Evolutionary conservation across 768 basidiomycete genomes (phyloP).

Genomic region (Suillus discolor): DNA sequence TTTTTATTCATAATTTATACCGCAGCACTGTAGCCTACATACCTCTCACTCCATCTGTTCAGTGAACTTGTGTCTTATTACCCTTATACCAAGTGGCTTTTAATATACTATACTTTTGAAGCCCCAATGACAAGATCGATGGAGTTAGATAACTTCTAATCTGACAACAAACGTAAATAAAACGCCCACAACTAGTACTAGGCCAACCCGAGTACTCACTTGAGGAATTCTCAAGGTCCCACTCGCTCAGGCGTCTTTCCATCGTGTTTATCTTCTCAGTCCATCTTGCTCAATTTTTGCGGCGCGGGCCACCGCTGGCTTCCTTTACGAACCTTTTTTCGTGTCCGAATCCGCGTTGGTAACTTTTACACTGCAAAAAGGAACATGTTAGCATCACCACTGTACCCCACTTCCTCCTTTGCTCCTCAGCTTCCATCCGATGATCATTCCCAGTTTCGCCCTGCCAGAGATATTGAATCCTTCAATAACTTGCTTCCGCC

Average conservation of each 20-base stretch:
- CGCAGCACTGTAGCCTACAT: conserved; percentile 7
- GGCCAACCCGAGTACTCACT: neutral
- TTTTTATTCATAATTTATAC: conserved; percentile 10
- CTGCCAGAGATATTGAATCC: conserved; percentile 69
- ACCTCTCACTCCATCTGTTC: neutral
- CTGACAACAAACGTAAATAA: conserved; percentile 30
- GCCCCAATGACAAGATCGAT: neutral
- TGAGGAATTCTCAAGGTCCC: conserved; percentile 4
- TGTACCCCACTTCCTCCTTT: conserved; percentile 57
- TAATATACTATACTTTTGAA: neutral
- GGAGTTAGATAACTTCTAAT: neutral
- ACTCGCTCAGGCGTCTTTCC: conserved; percentile 12
- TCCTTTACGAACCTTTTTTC: conserved; percentile 11
- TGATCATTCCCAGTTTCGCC: conserved; percentile 58
- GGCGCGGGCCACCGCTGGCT: conserved; percentile 9
- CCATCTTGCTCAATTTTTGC: conserved; percentile 17
- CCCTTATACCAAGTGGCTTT: conserved; percentile 6
- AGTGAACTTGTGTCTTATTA: conserved; percentile 1
- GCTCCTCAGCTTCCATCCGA: conserved; percentile 51
- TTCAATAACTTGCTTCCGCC: conserved; percentile 81
- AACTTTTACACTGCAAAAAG: conserved; percentile 15
- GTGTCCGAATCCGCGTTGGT: conserved; percentile 9
- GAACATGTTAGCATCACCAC: conserved; percentile 70
- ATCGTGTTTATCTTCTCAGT: conserved; percentile 17
- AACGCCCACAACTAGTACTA: conserved; percentile 9